Conservation (phyloP, 306 rosid species). For the Sesbania bispinosa region DNA sequence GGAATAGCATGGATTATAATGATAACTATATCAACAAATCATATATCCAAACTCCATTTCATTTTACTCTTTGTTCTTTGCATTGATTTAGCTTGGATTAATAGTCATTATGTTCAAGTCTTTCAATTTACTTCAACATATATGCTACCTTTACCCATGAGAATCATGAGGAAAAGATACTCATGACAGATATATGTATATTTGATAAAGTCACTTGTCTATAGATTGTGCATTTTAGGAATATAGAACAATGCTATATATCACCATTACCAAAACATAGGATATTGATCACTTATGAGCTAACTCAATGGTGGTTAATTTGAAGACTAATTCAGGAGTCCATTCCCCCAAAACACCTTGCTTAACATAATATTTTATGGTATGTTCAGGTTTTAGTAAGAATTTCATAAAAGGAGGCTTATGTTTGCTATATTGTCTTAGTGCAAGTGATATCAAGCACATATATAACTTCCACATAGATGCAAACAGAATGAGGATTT, state of each 20-base stretch:
- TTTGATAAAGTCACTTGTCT: background rate
- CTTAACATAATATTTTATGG: background rate
- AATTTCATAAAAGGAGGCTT: constrained; percentile 9
- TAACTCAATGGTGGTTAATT: constrained; percentile 3
- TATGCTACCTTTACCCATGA: background rate
- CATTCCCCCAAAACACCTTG: background rate
- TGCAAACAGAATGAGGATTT: background rate
- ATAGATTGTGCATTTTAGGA: background rate
- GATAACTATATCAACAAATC: constrained; percentile 2
- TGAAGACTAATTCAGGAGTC: background rate
- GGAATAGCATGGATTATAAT: constrained; percentile 32
- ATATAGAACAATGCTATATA: background rate
- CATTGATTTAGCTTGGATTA: background rate
- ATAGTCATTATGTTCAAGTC: background rate
- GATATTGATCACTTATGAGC: background rate
- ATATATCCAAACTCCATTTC: background rate
- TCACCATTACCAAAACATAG: background rate
- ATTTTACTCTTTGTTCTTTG: constrained; percentile 1
- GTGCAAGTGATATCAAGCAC: constrained; percentile 1
- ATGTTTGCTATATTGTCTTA: background rate
- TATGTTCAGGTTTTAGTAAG: background rate
- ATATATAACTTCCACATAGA: background rate
- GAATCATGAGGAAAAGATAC: background rate
- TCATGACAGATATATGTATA: background rate
- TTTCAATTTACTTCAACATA: background rate